phyloP scores from a whole-genome alignment of 2,329 filamentous ascomycete genomes.

The Colletotrichum sublineola region DNA sequence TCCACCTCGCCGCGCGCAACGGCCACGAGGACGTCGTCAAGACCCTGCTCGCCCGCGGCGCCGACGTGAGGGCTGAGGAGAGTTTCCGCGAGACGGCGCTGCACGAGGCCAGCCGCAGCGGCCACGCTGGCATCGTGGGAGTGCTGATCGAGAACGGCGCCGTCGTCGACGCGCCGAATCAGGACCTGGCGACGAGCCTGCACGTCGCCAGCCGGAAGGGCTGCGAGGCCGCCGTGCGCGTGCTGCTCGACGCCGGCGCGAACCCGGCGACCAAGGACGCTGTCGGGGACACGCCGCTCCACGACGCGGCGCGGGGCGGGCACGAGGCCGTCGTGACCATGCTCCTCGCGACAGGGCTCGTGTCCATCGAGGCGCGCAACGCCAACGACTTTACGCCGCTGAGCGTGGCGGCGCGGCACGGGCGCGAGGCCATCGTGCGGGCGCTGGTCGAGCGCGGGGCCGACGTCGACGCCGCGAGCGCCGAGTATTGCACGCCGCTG shows the following conservation, averaged over 20 bases:
- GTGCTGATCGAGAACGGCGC: constrained; percentile 39
- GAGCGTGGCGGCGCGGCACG: constrained; percentile 40
- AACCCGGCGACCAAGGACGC: constrained; percentile 42
- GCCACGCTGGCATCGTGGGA: constrained; percentile 29
- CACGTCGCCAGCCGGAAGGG: constrained; percentile 36
- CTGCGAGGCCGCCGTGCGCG: constrained; percentile 15
- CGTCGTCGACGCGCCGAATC: constrained; percentile 41
- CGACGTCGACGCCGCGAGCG: constrained; percentile 40
- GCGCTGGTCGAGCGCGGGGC: constrained; percentile 44
- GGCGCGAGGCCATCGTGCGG: constrained; percentile 42
- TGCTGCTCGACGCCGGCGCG: constrained; percentile 34
- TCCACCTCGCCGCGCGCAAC: constrained; percentile 40
- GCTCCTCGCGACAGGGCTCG: constrained; percentile 41
- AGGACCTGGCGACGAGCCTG: constrained; percentile 40
- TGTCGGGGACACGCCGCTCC: constrained; percentile 42
- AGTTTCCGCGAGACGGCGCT: constrained; percentile 41
- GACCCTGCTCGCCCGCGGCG: constrained; percentile 36
- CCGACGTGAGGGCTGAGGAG: constrained; percentile 41
- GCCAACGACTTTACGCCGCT: constrained; percentile 42
- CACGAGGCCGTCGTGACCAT: constrained; percentile 37
- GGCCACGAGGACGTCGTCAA: constrained; percentile 41
- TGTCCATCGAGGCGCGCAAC: constrained; percentile 42
- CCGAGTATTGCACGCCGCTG: constrained; percentile 42
- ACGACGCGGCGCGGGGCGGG: constrained; percentile 40
- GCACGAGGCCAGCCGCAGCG: constrained; percentile 36